A percentile compares a stretch with the other conserved stretches of the same genome.
Conservation (phyloP, 2,329 filamentous ascomycete genomes). For the Biscogniauxia marginata region DNA sequence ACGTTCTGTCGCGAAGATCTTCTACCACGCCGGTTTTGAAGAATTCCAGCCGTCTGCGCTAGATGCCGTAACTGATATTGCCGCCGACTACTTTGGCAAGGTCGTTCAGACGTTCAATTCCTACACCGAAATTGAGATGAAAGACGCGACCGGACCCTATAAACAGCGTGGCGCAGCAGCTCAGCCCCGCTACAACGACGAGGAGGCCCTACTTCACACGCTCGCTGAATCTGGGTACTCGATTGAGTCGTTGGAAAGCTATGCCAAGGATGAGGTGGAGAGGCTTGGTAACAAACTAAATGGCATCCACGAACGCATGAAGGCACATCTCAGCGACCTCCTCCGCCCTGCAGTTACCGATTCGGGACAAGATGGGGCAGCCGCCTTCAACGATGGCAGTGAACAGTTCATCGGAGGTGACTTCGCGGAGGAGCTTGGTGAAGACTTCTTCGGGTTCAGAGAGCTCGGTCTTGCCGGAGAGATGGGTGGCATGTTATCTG, state of each 20-base stretch:
- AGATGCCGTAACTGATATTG: conserved; percentile 85
- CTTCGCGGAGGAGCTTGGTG: conserved; percentile 95
- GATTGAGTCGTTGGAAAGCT: conserved; percentile 75
- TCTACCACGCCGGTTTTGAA: conserved; percentile 95
- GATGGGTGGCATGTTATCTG: conserved; percentile 83
- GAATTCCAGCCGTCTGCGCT: conserved; percentile 94
- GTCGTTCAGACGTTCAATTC: conserved; percentile 75
- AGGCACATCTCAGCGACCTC: conserved; percentile 86
- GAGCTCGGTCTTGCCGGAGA: conserved; percentile 90
- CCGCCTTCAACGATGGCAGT: conserved; percentile 92
- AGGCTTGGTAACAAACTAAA: conserved; percentile 75
- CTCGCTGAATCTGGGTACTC: conserved; percentile 82
- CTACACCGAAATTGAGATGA: conserved; percentile 81
- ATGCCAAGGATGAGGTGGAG: conserved; percentile 93
- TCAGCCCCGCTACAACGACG: conserved; percentile 71
- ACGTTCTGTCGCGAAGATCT: conserved; percentile 88
- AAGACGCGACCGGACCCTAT: conserved; percentile 48
- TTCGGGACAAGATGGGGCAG: conserved; percentile 73
- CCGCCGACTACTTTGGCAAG: conserved; percentile 85
- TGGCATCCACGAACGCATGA: conserved; percentile 92
- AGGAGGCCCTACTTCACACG: conserved; percentile 85
- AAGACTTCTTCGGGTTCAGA: conserved; percentile 99
- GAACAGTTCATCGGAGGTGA: conserved; percentile 96
- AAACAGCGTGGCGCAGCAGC: conserved; percentile 43
- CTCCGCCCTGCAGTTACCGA: conserved; percentile 85